Base-by-base conservation (phyloP, 108 stramenopile species). In the Epipyxis sp. region DNA sequence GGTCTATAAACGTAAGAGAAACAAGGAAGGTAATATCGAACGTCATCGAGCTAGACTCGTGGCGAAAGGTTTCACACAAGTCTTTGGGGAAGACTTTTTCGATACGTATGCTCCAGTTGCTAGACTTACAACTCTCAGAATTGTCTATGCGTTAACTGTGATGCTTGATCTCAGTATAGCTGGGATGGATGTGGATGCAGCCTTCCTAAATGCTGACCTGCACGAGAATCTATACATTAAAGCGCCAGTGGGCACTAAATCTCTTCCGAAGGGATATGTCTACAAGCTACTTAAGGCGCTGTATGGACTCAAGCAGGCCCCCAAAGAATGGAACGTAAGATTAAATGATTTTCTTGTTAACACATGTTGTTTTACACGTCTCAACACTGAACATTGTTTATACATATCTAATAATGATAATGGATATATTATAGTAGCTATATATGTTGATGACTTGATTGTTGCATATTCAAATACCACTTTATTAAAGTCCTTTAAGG, bases 291-390 rank as follows among this genome's bases (percentile, higher is more conserved):
- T 30, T 37, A 74, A 74, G 34, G 44, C 71, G 40, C 44, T 74
- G 16, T 74, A 74, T 74, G 71, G 71, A 16, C 71, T 74, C n/a
- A 74, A 74, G 50, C 71, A 74, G 71, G 71, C 71, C 43, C 50
- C 71, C 20, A 74, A 29, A 46, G 44, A 16, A 74, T 74, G 71
- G 44, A 43, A 57, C 43, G 27, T 30, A 30, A 57, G 27, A 16
- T 30, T 74, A 37, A 29, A 57, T 42, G 27, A 74, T 74, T 27
- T 30, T 16, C 43, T 74, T 16, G 43, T 43, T 30, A 16, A 54
- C 42, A 54, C 27, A 30, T 16, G 50, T 74, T n/a, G n/a, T n/a
- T 46, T 74, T 42, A 74, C 16, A 54, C 34, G 30, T 32, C 20
- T 65, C 30, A 32, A 32, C 34, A 65, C 30, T 74, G 71, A 74